Evolutionary conservation across 2,329 filamentous ascomycete species (phyloP).

Genomic region (Trichoderma arundinaceum): DNA sequence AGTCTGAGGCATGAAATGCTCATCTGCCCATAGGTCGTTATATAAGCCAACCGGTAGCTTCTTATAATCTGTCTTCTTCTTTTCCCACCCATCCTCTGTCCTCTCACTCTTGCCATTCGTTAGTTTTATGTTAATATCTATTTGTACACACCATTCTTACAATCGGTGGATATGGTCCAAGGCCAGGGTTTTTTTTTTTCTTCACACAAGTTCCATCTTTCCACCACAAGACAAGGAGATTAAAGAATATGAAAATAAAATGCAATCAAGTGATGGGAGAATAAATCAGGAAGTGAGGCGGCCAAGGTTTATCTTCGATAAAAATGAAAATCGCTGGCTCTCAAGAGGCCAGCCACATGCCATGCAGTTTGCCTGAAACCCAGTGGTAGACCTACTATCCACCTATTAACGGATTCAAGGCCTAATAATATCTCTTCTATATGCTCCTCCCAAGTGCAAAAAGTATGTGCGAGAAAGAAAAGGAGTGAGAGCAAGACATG

Average conservation of each 20-base stretch:
- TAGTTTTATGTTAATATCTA: background rate
- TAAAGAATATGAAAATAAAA: background rate
- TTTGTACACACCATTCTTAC: background rate
- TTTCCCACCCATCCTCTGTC: background rate
- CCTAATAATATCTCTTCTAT: slow-evolving; percentile 19
- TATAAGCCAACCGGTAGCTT: background rate
- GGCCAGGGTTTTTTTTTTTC: background rate
- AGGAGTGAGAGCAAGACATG: background rate
- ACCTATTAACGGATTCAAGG: background rate
- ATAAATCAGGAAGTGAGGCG: background rate
- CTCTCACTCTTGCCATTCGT: background rate
- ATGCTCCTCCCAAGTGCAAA: background rate
- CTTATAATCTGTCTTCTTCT: background rate
- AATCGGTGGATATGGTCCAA: background rate
- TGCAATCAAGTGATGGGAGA: background rate
- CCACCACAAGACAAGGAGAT: background rate
- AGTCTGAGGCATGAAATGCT: background rate
- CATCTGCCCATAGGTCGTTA: background rate
- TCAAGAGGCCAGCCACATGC: too few relatives aligned
- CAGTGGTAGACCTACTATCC: background rate
- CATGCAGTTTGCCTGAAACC: background rate
- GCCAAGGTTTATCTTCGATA: background rate
- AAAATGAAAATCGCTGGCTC: too few relatives aligned
- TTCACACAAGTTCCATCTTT: background rate
- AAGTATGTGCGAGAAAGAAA: background rate